phyloP scores from a whole-genome alignment of 2,329 filamentous ascomycete genomes.

The Trichothecium roseum region DNA sequence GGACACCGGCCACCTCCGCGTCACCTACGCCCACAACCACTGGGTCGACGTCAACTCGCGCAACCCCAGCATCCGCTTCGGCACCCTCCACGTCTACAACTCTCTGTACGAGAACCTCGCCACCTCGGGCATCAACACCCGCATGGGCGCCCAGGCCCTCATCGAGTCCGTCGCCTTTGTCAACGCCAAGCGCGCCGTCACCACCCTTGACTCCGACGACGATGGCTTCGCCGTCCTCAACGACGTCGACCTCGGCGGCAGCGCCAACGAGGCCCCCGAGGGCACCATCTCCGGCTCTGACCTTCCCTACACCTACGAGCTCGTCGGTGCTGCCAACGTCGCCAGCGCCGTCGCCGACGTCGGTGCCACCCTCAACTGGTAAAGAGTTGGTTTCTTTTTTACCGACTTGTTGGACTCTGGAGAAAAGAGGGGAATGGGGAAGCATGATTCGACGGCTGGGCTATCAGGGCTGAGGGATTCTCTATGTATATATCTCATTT shows the following conservation, averaged over 20 bases:
- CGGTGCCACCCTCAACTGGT: slow-evolving; percentile 5
- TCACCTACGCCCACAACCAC: slow-evolving; percentile 60
- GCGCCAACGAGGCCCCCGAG: slow-evolving; percentile 31
- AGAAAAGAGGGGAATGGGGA: too few species aligned
- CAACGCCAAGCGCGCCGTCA: slow-evolving; percentile 18
- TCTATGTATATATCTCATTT: too few species aligned
- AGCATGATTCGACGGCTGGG: too few species aligned
- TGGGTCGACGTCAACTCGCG: slow-evolving; percentile 56
- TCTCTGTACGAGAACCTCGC: slow-evolving; percentile 36
- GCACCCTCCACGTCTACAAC: slow-evolving; percentile 50
- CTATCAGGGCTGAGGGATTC: too few species aligned
- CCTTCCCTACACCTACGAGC: slow-evolving; percentile 38
- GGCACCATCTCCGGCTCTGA: slow-evolving; percentile 41
- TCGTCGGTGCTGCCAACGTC: slow-evolving; percentile 36
- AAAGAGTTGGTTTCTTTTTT: not conserved
- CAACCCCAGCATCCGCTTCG: slow-evolving; percentile 53
- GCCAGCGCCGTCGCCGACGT: slow-evolving; percentile 1
- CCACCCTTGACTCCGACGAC: slow-evolving; percentile 24
- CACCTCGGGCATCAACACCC: slow-evolving; percentile 41
- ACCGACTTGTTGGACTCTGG: too few species aligned
- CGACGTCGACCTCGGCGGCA: slow-evolving; percentile 34
- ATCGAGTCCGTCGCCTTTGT: slow-evolving; percentile 44
- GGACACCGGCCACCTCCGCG: slow-evolving; percentile 50
- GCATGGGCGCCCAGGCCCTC: slow-evolving; percentile 46
- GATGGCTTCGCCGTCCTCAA: slow-evolving; percentile 27